Evolutionary conservation across 2,329 filamentous ascomycete genomes (phyloP), one percentile per base, ranked within the genome.

Genomic region (Trichoderma aggressivum): DNA sequence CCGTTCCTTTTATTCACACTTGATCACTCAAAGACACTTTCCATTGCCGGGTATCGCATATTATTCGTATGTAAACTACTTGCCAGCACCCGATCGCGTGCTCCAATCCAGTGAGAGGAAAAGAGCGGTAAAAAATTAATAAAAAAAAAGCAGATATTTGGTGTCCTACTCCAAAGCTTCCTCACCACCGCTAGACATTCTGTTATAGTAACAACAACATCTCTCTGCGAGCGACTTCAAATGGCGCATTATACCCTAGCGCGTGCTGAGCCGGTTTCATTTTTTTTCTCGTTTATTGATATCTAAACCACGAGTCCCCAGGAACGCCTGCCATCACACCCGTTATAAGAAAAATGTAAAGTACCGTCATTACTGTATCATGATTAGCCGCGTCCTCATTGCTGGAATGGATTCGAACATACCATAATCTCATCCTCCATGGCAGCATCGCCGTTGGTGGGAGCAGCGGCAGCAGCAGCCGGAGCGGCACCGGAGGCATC

Each of bases 401-500:
- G 26, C 12, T 30, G 3, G 3, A 21, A 21, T 10, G 50, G 36
- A 18, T 32, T 16, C 18, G 18, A 39, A 77, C 81, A 71, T 77
- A 82, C 81, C 79, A 87, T 82, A 70, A 91, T 90, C 76, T 90
- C 89, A 73, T 91, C 88, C 75, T 90, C 89, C 89, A 91, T 91
- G n/a, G 86, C 79, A 50, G 87, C 88, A 76, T 90, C 89, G 60
- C 85, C 87, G 70, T 80, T 83, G 70, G 79, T 75, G 65, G 81
- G 84, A 72, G 82, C 84, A 72, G 83, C 83, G 50, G 85, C 82
- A 69, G 82, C 80, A 58, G 83, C 79, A 68, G 83, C 76, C 72
- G 86, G 84, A 73, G 84, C 85, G 65, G 83, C 80, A 53, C 83
- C 83, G 72, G 80, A 82, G 53, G 82, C 83, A 67, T 82, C 84